A percentile compares a stretch with the other conserved stretches of the same genome.
Evolutionary conservation across 139 green algal species (phyloP).

Genomic region (Picochlorum costavermella): DNA sequence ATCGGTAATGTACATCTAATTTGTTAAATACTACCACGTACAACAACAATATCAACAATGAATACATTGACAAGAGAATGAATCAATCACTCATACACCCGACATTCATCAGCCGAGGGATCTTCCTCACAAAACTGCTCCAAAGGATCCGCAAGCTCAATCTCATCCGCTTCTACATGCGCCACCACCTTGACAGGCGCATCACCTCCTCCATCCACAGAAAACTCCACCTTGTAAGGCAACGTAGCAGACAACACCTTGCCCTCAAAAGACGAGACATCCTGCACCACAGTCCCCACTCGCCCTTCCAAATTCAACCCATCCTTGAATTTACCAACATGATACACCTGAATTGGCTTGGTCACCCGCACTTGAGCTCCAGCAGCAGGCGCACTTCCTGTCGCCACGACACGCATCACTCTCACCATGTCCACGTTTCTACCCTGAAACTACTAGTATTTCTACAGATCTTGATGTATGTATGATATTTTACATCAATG

Average conservation of each 20-base stretch:
- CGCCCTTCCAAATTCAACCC: constrained; percentile 59
- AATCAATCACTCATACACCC: not conserved
- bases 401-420: not conserved
- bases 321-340: constrained; percentile 39
- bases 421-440: not conserved
- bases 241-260: constrained; percentile 56
- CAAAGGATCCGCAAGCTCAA: not conserved
- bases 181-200: constrained; percentile 52
- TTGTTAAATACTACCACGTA: no score
- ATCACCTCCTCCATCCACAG: constrained; percentile 15
- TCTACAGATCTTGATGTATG: no score
- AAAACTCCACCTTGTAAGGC: constrained; percentile 56
- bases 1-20: no score
- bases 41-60: no score
- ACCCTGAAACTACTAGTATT: not conserved
- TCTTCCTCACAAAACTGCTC: not conserved
- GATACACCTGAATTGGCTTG: constrained; percentile 39
- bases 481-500: no score
- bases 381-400: constrained; percentile 12
- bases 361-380: constrained; percentile 42
- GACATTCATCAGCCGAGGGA: not conserved
- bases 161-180: constrained; percentile 46
- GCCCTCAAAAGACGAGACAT: constrained; percentile 52
- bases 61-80: no score
- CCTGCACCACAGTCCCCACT: constrained; percentile 41